Evolutionary conservation across 306 rosid species (phyloP), one percentile per base, ranked within the genome.

Genomic region (Cucurbita argyrosperma): DNA sequence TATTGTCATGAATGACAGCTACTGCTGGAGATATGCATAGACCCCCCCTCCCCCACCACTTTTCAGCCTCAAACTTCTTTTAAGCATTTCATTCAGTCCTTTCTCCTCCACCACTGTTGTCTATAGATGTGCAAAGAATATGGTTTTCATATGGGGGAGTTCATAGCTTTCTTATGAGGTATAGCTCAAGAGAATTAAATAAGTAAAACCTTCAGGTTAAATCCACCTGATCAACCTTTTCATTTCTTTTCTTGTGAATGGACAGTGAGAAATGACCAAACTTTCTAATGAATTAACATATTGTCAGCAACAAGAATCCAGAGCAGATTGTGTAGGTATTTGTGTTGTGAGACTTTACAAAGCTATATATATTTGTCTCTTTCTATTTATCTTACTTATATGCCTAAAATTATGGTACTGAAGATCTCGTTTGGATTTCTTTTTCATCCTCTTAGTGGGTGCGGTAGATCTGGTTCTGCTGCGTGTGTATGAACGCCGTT

Each of bases 361-460:
- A 69, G 74, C 74, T 69, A 69, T 49, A 49, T 69, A 26, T 49
- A 14, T 69, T 69, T 69, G 74, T 69, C 74, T 69, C 74, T 69
- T 47, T 69, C 74, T 69, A 26, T 69, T 69, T 47, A 69, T 23
- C 74, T 69, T 69, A 69, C 43, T 49, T 49, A 26, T 69, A 26
- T 47, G 74, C 74, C 14, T 47, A 47, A 69, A 69, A 47, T 26
- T 47, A 47, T 26, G 45, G 19, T 69, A 69, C 43, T 49, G 43
- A 69, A 69, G 57, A 69, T 46, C 57, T 26, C 8, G 38, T 66
- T 12, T 45, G 53, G 53, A 66, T 66, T 45, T 45, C 11, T 63
- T 42, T 42, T 10, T 8, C 14, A n/a, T 16, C 46, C 53, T 19
- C 13, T 5, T 42, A 42, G 13, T 39, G 69, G 69, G 30, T 8